Evolutionary conservation across 306 rosid genomes (phyloP).

Genomic region (Castanospermum australe): DNA sequence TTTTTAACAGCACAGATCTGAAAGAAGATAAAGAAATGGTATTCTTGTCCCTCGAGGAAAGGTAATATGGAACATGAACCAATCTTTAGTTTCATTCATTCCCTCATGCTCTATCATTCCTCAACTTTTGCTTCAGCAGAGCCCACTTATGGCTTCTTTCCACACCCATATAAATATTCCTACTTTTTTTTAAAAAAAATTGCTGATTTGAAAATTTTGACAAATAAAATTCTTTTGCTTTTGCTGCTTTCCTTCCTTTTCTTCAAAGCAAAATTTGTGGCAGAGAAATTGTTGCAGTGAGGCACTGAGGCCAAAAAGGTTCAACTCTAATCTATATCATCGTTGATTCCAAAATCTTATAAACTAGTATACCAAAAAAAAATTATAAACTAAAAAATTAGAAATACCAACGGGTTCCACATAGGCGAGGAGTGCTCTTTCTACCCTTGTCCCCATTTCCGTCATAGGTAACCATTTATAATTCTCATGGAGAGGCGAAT

Average conservation of each 20-base stretch:
- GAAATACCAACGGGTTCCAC: too few species aligned
- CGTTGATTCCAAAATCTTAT: not conserved
- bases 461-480: too few species aligned
- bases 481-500: too few species aligned
- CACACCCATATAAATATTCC: not conserved
- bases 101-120: not conserved
- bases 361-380: too few species aligned
- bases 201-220: not conserved
- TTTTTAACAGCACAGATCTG: not conserved
- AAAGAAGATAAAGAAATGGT: constrained; percentile 1
- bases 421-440: too few species aligned
- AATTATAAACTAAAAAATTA: too few species aligned
- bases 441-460: too few species aligned
- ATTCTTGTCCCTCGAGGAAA: constrained; percentile 21
- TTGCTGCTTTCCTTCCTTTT: not conserved
- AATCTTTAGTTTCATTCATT: not conserved
- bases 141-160: not conserved
- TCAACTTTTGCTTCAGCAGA: not conserved
- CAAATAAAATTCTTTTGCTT: too few species aligned
- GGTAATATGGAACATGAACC: not conserved
- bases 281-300: not conserved
- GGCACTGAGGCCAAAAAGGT: not conserved
- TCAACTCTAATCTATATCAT: not conserved
- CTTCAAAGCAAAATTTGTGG: not conserved
- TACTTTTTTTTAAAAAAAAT: not conserved